Evolutionary conservation across 2,329 filamentous ascomycete species (phyloP).

Genomic region (Penicillium palitans): DNA sequence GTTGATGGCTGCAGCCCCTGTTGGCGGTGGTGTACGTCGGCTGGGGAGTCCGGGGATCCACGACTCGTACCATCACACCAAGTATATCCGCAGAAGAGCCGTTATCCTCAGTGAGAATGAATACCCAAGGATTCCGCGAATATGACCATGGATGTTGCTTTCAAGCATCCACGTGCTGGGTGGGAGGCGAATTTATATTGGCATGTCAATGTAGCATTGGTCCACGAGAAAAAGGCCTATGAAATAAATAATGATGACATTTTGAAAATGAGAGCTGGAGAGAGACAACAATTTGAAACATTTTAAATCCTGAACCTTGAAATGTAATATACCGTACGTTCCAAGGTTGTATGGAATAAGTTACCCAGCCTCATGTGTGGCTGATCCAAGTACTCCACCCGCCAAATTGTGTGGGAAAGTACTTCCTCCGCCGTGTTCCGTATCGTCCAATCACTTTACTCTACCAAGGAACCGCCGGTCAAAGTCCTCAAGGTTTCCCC

Average conservation of each 20-base stretch:
- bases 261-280: background rate
- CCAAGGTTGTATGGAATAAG: background rate
- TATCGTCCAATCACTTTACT: constrained; percentile 13
- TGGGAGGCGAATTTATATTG: constrained; percentile 8
- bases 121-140: constrained; percentile 33
- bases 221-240: background rate
- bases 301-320: background rate
- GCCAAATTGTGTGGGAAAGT: constrained; percentile 11
- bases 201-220: constrained; percentile 1
- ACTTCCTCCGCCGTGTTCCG: constrained; percentile 13
- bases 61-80: constrained; percentile 38
- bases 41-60: constrained; percentile 38
- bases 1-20: constrained; percentile 29
- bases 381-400: constrained; percentile 15
- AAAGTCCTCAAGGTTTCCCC: constrained; percentile 12
- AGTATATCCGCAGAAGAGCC: constrained; percentile 32
- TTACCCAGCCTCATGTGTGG: constrained; percentile 17
- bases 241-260: background rate
- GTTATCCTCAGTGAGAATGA: constrained; percentile 32
- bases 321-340: constrained; percentile 4
- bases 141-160: constrained; percentile 36
- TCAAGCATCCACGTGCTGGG: constrained; percentile 19
- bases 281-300: constrained; percentile 15
- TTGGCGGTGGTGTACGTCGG: constrained; percentile 36
- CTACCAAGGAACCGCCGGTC: constrained; percentile 14